A percentile compares a stretch with the other conserved stretches of the same genome.
phyloP scores from a whole-genome alignment of 768 basidiomycete species.

The Calocybe gangraenosa region DNA sequence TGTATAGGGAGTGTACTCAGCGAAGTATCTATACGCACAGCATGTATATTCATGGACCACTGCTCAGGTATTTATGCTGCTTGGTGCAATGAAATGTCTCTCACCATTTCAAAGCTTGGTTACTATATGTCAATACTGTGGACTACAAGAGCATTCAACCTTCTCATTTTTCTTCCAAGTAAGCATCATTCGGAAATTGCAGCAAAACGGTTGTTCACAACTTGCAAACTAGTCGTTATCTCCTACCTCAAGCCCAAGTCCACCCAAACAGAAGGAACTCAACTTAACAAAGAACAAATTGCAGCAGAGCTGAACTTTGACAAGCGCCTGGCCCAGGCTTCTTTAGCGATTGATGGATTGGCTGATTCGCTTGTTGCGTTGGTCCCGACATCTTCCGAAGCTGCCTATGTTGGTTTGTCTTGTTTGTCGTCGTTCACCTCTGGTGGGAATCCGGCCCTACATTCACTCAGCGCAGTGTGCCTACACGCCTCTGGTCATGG shows the following conservation, averaged over 20 bases:
- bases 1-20: constrained; percentile 58
- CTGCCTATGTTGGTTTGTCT: constrained; percentile 55
- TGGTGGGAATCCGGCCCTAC: constrained; percentile 63
- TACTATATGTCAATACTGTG: constrained; percentile 75
- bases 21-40: constrained; percentile 77
- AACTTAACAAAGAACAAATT: constrained; percentile 39
- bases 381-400: constrained; percentile 44
- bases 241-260: constrained; percentile 54
- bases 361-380: constrained; percentile 61
- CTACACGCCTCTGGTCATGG: constrained; percentile 48
- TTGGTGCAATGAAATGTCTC: neutral
- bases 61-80: constrained; percentile 34
- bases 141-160: constrained; percentile 56
- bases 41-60: constrained; percentile 69
- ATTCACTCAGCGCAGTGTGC: constrained; percentile 69
- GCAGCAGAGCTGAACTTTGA: constrained; percentile 66
- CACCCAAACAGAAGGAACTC: constrained; percentile 19
- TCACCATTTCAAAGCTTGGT: constrained; percentile 43
- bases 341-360: constrained; percentile 62
- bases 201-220: neutral
- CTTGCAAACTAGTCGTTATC: constrained; percentile 45
- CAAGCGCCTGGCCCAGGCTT: constrained; percentile 56
- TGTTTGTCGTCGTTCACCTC: constrained; percentile 62
- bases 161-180: constrained; percentile 69
- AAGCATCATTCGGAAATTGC: constrained; percentile 21